Evolutionary conservation across 2,329 filamentous ascomycete genomes (phyloP).

Genomic region (Teratosphaeria nubilosa): DNA sequence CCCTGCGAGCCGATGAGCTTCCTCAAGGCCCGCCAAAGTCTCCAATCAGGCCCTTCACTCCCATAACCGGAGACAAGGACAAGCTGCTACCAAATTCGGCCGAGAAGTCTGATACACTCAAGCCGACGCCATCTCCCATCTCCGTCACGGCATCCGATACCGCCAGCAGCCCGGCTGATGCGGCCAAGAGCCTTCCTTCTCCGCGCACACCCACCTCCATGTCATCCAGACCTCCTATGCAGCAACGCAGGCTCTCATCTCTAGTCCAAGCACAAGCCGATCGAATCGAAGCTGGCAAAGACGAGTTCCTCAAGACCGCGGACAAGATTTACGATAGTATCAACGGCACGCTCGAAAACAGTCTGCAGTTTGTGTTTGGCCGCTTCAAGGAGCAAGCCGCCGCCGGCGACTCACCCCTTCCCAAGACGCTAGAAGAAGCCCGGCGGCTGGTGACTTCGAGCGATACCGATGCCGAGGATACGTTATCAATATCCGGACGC

Average conservation of each 20-base stretch:
- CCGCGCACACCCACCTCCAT: conserved; percentile 21
- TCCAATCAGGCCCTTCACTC: conserved; percentile 34
- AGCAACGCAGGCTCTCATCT: conserved; percentile 71
- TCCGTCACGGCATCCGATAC: conserved; percentile 15
- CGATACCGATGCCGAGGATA: conserved; percentile 18
- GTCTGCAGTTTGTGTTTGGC: conserved; percentile 86
- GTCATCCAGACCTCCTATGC: conserved; percentile 36
- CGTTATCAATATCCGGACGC: conserved; percentile 15
- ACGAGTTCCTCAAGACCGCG: conserved; percentile 62
- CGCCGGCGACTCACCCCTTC: conserved; percentile 46
- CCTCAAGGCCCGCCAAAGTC: conserved; percentile 56
- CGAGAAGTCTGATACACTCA: conserved; percentile 16
- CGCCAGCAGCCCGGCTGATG: conserved; percentile 1
- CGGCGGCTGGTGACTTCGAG: conserved; percentile 58
- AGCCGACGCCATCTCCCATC: conserved; percentile 24
- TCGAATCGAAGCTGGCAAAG: conserved; percentile 67
- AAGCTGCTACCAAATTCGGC: conserved; percentile 24
- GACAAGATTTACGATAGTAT: conserved; percentile 91
- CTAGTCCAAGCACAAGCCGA: conserved; percentile 76
- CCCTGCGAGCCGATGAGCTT: conserved; percentile 66
- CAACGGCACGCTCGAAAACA: conserved; percentile 78
- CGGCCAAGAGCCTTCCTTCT: conserved; percentile 11
- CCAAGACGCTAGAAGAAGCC: conserved; percentile 87
- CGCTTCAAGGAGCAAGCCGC: conserved; percentile 63
- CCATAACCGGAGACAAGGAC: conserved; percentile 29